phyloP scores from a whole-genome alignment of 2,329 filamentous ascomycete species.

The Paracamarosporium sp. region DNA sequence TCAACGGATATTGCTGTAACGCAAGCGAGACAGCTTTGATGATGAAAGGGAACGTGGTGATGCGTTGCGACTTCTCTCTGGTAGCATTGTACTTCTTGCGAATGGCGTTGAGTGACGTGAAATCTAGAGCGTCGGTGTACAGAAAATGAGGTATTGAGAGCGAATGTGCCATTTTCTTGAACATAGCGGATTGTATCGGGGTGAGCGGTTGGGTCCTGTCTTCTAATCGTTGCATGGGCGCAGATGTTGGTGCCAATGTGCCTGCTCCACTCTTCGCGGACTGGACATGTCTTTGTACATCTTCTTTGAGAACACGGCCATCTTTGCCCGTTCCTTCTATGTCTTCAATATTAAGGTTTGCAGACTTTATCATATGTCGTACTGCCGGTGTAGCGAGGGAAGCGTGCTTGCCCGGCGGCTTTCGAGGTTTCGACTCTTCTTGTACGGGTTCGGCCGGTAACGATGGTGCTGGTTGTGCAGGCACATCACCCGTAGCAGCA shows the following conservation, averaged over 20 bases:
- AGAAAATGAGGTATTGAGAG: constrained; percentile 93
- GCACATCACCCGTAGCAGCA: constrained; percentile 24
- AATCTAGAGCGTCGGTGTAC: constrained; percentile 88
- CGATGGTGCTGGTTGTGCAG: constrained; percentile 20
- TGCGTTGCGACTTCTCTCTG: constrained; percentile 54
- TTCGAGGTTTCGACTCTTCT: constrained; percentile 24
- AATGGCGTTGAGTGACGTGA: constrained; percentile 75
- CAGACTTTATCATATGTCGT: constrained; percentile 82
- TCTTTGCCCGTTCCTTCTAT: constrained; percentile 87
- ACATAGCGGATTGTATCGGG: constrained; percentile 89
- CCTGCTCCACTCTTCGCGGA: constrained; percentile 26
- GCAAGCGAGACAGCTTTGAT: constrained; percentile 93
- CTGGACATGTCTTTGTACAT: constrained; percentile 65
- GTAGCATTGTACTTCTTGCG: constrained; percentile 73
- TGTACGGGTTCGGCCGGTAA: constrained; percentile 28
- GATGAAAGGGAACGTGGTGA: constrained; percentile 93
- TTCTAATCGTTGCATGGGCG: constrained; percentile 45
- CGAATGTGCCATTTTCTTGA: constrained; percentile 95
- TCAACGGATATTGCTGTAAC: constrained; percentile 79
- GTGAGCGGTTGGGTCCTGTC: constrained; percentile 77
- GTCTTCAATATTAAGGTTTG: constrained; percentile 77
- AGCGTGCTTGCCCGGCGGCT: constrained; percentile 67
- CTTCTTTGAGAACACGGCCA: constrained; percentile 90
- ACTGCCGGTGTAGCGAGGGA: constrained; percentile 90
- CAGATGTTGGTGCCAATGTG: constrained; percentile 41